Conservation (phyloP, 2,329 filamentous ascomycete genomes). For the Colletotrichum ledebouriae region DNA sequence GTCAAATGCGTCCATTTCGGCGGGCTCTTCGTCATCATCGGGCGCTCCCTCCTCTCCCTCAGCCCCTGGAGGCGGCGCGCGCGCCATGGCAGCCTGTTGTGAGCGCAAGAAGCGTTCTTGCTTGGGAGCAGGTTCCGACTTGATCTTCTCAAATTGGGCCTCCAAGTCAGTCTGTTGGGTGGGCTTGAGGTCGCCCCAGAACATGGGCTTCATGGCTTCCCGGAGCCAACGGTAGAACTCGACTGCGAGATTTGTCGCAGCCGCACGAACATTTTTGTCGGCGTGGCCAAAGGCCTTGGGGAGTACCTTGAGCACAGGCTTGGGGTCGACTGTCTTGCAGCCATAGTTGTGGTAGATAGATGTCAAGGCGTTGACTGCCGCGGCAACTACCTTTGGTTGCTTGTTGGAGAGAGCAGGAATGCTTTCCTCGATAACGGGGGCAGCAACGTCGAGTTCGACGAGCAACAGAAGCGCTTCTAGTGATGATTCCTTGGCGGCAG, state of each 20-base stretch:
- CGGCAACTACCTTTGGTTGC: slow-evolving; percentile 86
- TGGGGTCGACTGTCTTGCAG: slow-evolving; percentile 93
- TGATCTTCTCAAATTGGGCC: slow-evolving; percentile 92
- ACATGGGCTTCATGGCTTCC: slow-evolving; percentile 98
- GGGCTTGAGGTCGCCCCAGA: slow-evolving; percentile 95
- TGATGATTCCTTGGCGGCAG: slow-evolving; percentile 88
- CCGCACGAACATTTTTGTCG: slow-evolving; percentile 97
- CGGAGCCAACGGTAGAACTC: slow-evolving; percentile 98
- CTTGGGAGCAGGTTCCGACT: slow-evolving; percentile 87
- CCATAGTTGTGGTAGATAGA: slow-evolving; percentile 94
- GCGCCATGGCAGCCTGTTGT: slow-evolving; percentile 86
- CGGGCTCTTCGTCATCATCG: slow-evolving; percentile 71
- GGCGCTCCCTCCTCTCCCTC: slow-evolving; percentile 71
- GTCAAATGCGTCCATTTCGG: slow-evolving; percentile 84
- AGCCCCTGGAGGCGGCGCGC: slow-evolving; percentile 72
- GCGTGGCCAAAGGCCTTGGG: slow-evolving; percentile 95
- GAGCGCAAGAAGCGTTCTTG: slow-evolving; percentile 90
- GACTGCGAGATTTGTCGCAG: slow-evolving; percentile 90
- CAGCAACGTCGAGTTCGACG: slow-evolving; percentile 88
- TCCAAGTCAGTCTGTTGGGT: slow-evolving; percentile 96
- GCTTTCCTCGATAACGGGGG: slow-evolving; percentile 90
- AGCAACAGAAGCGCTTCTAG: slow-evolving; percentile 90
- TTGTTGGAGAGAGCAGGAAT: slow-evolving; percentile 87
- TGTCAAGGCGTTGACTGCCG: slow-evolving; percentile 80
- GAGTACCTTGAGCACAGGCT: slow-evolving; percentile 87